Conservation (phyloP, 2,329 filamentous ascomycete genomes). For the Dactylellina sp. region DNA sequence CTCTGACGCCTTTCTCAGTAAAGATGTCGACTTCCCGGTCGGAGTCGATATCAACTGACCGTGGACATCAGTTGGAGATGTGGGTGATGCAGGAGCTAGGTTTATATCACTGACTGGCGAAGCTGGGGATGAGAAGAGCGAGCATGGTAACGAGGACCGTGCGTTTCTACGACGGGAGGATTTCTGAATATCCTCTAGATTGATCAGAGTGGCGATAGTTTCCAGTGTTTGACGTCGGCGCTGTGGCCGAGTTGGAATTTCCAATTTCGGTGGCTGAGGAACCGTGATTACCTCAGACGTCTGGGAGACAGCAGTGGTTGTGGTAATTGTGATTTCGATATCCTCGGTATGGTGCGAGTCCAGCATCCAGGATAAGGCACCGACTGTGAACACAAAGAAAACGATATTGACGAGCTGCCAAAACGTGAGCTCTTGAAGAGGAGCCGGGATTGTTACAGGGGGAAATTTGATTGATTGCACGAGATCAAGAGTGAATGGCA, state of each 20-base stretch:
- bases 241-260: neutral
- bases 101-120: slow-evolving; percentile 8
- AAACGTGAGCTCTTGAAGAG: slow-evolving; percentile 43
- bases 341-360: slow-evolving; percentile 50
- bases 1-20: slow-evolving; percentile 32
- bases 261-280: slow-evolving; percentile 2
- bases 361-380: slow-evolving; percentile 45
- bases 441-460: slow-evolving; percentile 18
- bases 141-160: slow-evolving; percentile 28
- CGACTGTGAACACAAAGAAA: slow-evolving; percentile 47
- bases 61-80: slow-evolving; percentile 31
- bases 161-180: slow-evolving; percentile 31
- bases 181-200: slow-evolving; percentile 44
- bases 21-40: slow-evolving; percentile 31
- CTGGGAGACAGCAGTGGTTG: neutral
- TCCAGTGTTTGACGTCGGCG: slow-evolving; percentile 39
- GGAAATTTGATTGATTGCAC: slow-evolving; percentile 27
- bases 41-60: slow-evolving; percentile 42
- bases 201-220: slow-evolving; percentile 43
- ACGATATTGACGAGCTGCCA: slow-evolving; percentile 45
- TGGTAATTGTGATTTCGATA: slow-evolving; percentile 8
- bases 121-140: slow-evolving; percentile 28
- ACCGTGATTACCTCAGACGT: slow-evolving; percentile 11
- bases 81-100: slow-evolving; percentile 30
- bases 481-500: slow-evolving; percentile 34